A percentile compares a stretch with the other conserved stretches of the same genome.
These are phyloP conservation scores for Epichloe hybrida DNA, from an alignment of 2,329 filamentous ascomycete genomes.

Conservation along the genomic window DNA sequence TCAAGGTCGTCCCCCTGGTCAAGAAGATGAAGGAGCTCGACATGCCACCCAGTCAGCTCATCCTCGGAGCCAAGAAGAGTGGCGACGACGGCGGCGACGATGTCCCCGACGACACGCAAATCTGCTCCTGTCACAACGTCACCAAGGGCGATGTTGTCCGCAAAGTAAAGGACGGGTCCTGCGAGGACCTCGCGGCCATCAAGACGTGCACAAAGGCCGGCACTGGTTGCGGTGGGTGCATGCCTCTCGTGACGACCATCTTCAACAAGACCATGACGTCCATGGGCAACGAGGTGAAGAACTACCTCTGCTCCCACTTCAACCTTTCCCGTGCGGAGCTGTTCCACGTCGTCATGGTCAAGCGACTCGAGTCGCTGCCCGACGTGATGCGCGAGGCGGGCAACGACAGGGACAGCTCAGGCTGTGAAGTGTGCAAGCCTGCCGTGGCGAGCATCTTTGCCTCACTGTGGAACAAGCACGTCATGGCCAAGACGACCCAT, in stretches of 20 bases:
- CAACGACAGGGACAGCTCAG: constrained; percentile 55
- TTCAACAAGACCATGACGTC: constrained; percentile 80
- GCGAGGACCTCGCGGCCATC: constrained; percentile 68
- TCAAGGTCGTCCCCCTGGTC: constrained; percentile 78
- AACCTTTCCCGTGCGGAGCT: constrained; percentile 71
- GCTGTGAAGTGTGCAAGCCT: constrained; percentile 81
- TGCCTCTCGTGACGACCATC: constrained; percentile 78
- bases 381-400: constrained; percentile 71
- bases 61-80: constrained; percentile 59
- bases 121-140: constrained; percentile 90
- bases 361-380: constrained; percentile 56
- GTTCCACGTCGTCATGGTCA: constrained; percentile 81
- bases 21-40: constrained; percentile 72
- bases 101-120: constrained; percentile 71
- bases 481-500: constrained; percentile 57
- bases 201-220: constrained; percentile 88
- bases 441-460: constrained; percentile 68
- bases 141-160: constrained; percentile 71
- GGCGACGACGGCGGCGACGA: constrained; percentile 55
- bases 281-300: constrained; percentile 78
- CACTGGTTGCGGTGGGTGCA: constrained; percentile 79
- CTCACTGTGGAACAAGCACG: constrained; percentile 70
- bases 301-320: constrained; percentile 77
- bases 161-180: constrained; percentile 61
- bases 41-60: constrained; percentile 66